A percentile compares a stretch with the other conserved stretches of the same genome.
These are phyloP conservation scores for Backusella macrospora DNA, from an alignment of 192 early-diverging fungal species.

Conservation along the genomic window DNA sequence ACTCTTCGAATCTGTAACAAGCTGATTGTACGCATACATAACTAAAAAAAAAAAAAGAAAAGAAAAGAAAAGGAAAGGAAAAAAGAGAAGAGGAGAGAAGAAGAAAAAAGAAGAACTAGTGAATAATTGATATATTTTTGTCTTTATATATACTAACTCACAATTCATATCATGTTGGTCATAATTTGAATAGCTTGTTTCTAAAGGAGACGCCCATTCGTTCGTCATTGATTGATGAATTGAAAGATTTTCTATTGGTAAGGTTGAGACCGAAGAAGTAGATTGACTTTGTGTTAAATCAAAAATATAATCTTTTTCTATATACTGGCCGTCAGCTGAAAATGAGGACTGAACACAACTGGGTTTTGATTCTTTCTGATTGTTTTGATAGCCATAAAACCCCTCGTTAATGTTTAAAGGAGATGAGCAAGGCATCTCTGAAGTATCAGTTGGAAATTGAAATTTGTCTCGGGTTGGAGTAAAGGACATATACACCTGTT, in stretches of 20 bases:
- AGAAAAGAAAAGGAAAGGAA: too few species aligned
- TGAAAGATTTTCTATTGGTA: conserved; percentile 18
- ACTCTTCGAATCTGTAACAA: not conserved
- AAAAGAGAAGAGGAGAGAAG: too few species aligned
- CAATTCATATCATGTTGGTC: conserved; percentile 9
- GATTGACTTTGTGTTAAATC: not conserved
- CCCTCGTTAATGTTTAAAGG: not conserved
- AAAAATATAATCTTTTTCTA: conserved; percentile 13
- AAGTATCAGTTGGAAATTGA: not conserved
- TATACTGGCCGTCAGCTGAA: not conserved
- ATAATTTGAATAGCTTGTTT: conserved; percentile 5
- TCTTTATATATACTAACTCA: not conserved
- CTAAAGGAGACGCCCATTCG: conserved; percentile 6
- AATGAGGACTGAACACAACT: not conserved
- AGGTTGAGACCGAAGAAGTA: not conserved
- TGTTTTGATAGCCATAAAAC: not conserved
- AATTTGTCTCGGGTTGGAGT: conserved; percentile 12
- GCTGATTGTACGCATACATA: conserved; percentile 7
- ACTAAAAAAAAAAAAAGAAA: too few species aligned
- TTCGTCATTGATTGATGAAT: not conserved
- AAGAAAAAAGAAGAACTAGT: too few species aligned
- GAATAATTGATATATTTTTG: too few species aligned
- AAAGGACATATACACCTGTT: not conserved
- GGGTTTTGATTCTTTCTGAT: not conserved
- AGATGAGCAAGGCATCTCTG: not conserved